Percentiles rank a stretch among this genome's conserved stretches.
Conservation (phyloP, 2,329 filamentous ascomycete species). For the Trichophaea hybrida region DNA sequence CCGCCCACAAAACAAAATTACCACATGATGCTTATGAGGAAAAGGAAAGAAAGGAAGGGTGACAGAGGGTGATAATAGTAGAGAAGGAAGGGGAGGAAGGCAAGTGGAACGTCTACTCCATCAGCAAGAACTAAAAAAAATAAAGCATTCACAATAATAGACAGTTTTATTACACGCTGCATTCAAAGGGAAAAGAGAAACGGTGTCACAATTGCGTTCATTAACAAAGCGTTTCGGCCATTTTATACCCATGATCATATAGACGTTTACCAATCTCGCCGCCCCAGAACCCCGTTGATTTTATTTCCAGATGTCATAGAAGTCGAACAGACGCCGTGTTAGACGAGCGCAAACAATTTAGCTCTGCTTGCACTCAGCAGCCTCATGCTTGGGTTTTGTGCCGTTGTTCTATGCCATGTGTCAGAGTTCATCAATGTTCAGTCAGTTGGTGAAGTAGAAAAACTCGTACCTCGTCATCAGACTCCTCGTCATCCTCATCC, state of each 20-base stretch:
- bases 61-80: background rate
- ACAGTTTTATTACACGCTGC: background rate
- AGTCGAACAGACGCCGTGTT: background rate
- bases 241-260: conserved; percentile 1
- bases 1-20: conserved; percentile 19
- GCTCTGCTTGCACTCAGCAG: conserved; percentile 92
- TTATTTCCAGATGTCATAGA: background rate
- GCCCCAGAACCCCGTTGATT: background rate
- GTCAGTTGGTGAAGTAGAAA: background rate
- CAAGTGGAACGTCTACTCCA: conserved; percentile 8
- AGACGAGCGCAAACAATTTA: conserved; percentile 35
- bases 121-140: conserved; percentile 2
- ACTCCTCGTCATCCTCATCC: conserved; percentile 68
- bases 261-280: background rate
- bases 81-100: conserved; percentile 11
- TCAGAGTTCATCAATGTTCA: conserved; percentile 9
- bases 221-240: background rate
- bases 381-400: conserved; percentile 83
- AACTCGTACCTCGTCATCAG: conserved; percentile 54
- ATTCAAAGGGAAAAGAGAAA: conserved; percentile 7
- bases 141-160: background rate
- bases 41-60: conserved; percentile 19
- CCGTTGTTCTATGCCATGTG: conserved; percentile 57
- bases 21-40: conserved; percentile 28
- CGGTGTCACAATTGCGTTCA: conserved; percentile 13